Evolutionary conservation across 805 yeast genomes (phyloP).

Genomic region (Kluyveromyces nonfermentans): DNA sequence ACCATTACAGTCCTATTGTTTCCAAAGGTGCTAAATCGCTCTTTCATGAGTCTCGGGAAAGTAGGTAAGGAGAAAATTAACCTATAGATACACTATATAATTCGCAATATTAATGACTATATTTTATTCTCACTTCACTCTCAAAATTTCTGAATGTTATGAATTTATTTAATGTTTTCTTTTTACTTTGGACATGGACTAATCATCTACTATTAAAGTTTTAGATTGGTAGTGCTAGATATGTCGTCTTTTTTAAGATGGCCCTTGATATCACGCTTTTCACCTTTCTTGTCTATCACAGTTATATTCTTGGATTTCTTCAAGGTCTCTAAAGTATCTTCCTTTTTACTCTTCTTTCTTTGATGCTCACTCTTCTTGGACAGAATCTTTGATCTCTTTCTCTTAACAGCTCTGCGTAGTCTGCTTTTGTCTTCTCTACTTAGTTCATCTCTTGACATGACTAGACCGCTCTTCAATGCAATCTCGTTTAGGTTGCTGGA

Average conservation of each 20-base stretch:
- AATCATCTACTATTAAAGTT: constrained; percentile 14
- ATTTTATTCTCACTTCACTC: background rate
- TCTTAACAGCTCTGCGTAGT: constrained; percentile 76
- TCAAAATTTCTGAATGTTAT: background rate
- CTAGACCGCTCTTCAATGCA: constrained; percentile 63
- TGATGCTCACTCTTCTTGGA: constrained; percentile 28
- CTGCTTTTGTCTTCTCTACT: constrained; percentile 79
- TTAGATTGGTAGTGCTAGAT: constrained; percentile 16
- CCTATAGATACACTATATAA: background rate
- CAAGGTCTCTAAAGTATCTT: constrained; percentile 61
- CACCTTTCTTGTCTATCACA: constrained; percentile 67
- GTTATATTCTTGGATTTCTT: constrained; percentile 68
- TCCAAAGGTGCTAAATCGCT: constrained; percentile 49
- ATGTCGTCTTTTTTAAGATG: constrained; percentile 40
- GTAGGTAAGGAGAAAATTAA: constrained; percentile 1
- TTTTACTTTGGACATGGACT: too few species aligned
- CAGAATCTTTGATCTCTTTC: constrained; percentile 54
- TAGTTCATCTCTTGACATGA: constrained; percentile 73
- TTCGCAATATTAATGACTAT: background rate
- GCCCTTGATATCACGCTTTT: constrained; percentile 64
- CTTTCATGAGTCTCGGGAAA: constrained; percentile 28
- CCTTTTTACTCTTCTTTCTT: constrained; percentile 44
- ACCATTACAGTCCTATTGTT: constrained; percentile 80
- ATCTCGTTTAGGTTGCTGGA: constrained; percentile 50
- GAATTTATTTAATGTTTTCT: background rate